Base-by-base conservation (phyloP, 352 stramenopile genomes). In the Saprolegnia diclina region DNA sequence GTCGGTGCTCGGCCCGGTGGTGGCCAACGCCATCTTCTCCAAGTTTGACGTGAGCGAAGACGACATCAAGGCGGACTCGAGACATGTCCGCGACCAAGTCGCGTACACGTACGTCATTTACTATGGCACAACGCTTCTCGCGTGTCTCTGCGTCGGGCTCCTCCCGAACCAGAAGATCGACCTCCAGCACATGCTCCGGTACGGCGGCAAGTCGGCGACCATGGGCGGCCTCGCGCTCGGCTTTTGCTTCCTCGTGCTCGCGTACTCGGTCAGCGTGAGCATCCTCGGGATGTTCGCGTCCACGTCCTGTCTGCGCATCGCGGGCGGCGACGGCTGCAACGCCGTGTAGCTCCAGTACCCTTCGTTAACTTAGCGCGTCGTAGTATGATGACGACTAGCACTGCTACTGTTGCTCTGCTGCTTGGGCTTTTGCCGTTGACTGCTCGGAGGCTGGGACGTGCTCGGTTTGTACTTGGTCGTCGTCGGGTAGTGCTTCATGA, bases 201-300 rank as follows among this genome's bases (percentile, higher is more conserved):
- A 71, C 24, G 71, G 66, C 26, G 70, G 74, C 56, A 54, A 38
- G 19, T 53, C 13, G 19, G 32, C 52, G 5, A 48, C 26, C 22
- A 54, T 71, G 16, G 65, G 65, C 11, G 67, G 59, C 18, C 42
- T 54, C 21, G 42, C 72, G 16, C 38, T 76, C 7, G 56, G 42
- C 11, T 65, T 74, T 55, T 44, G 53, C 35, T 53, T 76, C 26
- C n/a, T 59, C 37, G 76, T 81, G 37, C 52, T 89, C 0, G 6
- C 80, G 0, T 90, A 80, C 78, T 88, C 83, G 1, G 71, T 89
- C 14, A 63, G 46, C 0, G 85, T 80, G 5, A 88, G 87, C 48
- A 42, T 90, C 0, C 52, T 91, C 35, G 78, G 75, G 9, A 79
- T 90, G 40, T 89, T 89, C 44, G 70, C 74, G 6, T 64, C 59